A percentile compares a stretch with the other conserved stretches of the same genome.
Evolutionary conservation across 2,329 filamentous ascomycete species (phyloP).

Genomic region (Lasiodiplodia gonubiensis): DNA sequence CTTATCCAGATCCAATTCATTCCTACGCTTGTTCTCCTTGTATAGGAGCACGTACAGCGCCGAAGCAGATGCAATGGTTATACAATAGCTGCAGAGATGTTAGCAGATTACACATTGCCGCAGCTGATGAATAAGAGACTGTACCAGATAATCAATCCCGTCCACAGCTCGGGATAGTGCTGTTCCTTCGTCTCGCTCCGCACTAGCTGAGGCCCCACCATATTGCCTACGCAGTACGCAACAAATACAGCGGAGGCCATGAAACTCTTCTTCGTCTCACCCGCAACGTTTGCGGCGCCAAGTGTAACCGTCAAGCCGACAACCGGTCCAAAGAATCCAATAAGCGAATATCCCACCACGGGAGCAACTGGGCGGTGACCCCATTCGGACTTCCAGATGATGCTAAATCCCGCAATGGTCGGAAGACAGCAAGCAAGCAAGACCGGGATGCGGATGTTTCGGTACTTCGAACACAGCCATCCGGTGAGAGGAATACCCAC

Average conservation of each 20-base stretch:
- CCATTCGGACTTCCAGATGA: constrained; percentile 75
- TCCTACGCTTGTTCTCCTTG: constrained; percentile 63
- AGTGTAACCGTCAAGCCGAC: constrained; percentile 65
- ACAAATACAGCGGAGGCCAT: constrained; percentile 68
- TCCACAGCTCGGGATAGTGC: constrained; percentile 76
- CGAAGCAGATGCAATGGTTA: constrained; percentile 65
- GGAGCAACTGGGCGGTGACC: constrained; percentile 67
- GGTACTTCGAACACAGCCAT: constrained; percentile 64
- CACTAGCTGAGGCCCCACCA: constrained; percentile 12
- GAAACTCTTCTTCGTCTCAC: constrained; percentile 78
- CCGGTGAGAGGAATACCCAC: constrained; percentile 70
- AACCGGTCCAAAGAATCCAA: constrained; percentile 74
- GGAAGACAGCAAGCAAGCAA: constrained; percentile 71
- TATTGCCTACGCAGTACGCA: constrained; percentile 6
- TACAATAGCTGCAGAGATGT: constrained; percentile 62
- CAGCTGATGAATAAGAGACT: constrained; percentile 28
- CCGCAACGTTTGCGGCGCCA: constrained; percentile 72
- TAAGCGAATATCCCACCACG: constrained; percentile 73
- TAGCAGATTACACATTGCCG: neutral
- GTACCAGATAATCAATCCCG: constrained; percentile 67
- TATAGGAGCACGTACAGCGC: constrained; percentile 65
- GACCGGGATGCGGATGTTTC: constrained; percentile 69
- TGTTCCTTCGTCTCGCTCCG: constrained; percentile 63
- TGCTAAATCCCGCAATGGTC: constrained; percentile 73
- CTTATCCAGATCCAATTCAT: constrained; percentile 59